A percentile compares a stretch with the other conserved stretches of the same genome.
Conservation (phyloP, 1,284 basidiomycete genomes). For the Boletus semigastroideus region DNA sequence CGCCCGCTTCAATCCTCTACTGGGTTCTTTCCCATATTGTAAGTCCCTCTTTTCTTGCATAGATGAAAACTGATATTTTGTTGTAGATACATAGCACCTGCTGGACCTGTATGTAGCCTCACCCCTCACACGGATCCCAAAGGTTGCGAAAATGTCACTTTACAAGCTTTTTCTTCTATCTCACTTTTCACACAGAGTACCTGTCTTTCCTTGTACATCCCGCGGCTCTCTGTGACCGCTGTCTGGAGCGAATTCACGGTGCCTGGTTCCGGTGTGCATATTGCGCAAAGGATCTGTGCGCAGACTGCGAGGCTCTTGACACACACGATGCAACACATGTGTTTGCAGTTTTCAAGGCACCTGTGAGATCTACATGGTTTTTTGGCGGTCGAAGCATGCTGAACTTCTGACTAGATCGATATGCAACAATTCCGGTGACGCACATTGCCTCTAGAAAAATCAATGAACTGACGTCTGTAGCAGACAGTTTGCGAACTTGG, state of each 20-base stretch:
- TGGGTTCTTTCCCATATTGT: conserved; percentile 73
- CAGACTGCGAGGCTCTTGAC: conserved; percentile 73
- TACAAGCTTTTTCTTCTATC: background rate
- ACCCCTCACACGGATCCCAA: conserved; percentile 49
- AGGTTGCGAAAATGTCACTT: conserved; percentile 42
- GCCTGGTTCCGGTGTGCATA: conserved; percentile 89
- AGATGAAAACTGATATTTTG: conserved; percentile 10
- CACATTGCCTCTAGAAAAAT: background rate
- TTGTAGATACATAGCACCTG: conserved; percentile 61
- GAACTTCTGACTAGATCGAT: conserved; percentile 46
- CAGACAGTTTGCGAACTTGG: conserved; percentile 60
- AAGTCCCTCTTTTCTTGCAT: conserved; percentile 1
- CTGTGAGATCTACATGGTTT: conserved; percentile 43
- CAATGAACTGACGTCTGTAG: conserved; percentile 12
- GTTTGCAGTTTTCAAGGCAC: conserved; percentile 84
- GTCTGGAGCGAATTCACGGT: conserved; percentile 72
- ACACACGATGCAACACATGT: conserved; percentile 80
- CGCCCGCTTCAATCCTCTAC: conserved; percentile 59
- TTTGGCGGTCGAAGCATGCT: background rate
- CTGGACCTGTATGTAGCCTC: conserved; percentile 51
- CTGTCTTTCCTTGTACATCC: conserved; percentile 64
- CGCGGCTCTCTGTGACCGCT: conserved; percentile 72
- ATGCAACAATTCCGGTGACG: conserved; percentile 58
- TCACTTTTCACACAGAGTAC: conserved; percentile 52
- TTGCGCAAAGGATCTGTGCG: conserved; percentile 80